Evolutionary conservation across 495 filamentous ascomycete genomes (phyloP), one percentile per base, ranked within the genome.

Genomic region (Neurospora discreta): DNA sequence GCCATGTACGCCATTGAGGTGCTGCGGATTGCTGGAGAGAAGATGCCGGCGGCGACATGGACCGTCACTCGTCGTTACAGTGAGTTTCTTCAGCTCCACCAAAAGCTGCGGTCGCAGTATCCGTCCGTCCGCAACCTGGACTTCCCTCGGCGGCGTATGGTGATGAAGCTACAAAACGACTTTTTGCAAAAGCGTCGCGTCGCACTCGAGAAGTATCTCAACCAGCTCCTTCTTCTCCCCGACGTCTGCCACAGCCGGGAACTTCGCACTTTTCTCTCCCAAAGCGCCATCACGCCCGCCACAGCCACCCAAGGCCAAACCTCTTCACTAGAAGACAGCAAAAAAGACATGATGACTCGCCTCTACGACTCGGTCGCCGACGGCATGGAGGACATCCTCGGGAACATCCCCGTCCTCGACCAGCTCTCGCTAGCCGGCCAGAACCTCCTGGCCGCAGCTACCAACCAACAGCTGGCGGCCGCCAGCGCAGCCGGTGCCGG

Each of bases 291-390:
- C 73, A 73, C 70, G 38, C 78, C 89, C 23, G 52, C 52, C 1
- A n/a, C 39, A 13, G 68, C 41, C 5, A 39, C 13, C 73, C 85
- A 84, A 43, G 80, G 81, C 44, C 83, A 84, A 68, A 78, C 81
- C 69, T 71, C 81, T 11, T 73, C 78, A 71, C 82, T 79, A 52
- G 82, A 85, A 44, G 86, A 86, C 68, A 90, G 93, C 76, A 89
- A 90, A 65, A 92, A 92, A 74, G 96, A 98, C 78, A 92, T 98
- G 74, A 94, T 99, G 60, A 92, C 93, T 0, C 88, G 96, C 18
- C 90, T 99, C 60, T 98, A 98, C 82, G 95, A 95, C 79, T 97
- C 94, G 3, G 94, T 99, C 65, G 89, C 95, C 4, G 95, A 98
- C 78, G 96, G 95, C 40, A 97, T 98, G 94, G 96, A 99, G 81